A percentile compares a stretch with the other conserved stretches of the same genome.
These are phyloP conservation scores for Leptoxyphium fumago DNA, from an alignment of 2,329 filamentous ascomycete species.

Conservation along the genomic window DNA sequence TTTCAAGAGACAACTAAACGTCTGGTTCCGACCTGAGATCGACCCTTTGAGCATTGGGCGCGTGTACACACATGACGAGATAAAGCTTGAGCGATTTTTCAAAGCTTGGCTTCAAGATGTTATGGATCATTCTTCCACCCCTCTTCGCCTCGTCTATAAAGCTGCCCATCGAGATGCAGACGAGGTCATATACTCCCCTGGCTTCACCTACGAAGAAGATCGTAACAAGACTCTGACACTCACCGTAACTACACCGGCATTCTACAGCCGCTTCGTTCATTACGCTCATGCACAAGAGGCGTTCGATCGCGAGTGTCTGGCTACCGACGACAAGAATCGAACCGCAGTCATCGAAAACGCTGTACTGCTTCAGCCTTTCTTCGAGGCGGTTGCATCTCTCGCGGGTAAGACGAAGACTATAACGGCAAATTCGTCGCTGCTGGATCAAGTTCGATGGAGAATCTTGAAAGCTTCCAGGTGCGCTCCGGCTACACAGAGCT, in stretches of 20 bases:
- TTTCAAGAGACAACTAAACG: slow-evolving; percentile 41
- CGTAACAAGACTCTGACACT: slow-evolving; percentile 36
- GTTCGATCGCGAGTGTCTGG: slow-evolving; percentile 42
- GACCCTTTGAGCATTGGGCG: slow-evolving; percentile 41
- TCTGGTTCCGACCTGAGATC: slow-evolving; percentile 53
- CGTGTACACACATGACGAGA: slow-evolving; percentile 37
- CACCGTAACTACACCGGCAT: slow-evolving; percentile 46
- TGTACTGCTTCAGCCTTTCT: background rate
- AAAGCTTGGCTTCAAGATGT: slow-evolving; percentile 28
- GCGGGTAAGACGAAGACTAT: background rate
- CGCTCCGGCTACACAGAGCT: background rate
- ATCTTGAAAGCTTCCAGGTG: background rate
- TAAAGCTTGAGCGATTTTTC: slow-evolving; percentile 25
- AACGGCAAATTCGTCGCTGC: background rate
- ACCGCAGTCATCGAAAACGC: slow-evolving; percentile 22
- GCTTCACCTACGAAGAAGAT: slow-evolving; percentile 21
- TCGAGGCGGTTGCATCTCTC: background rate
- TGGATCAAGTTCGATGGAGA: background rate
- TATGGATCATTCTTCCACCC: slow-evolving; percentile 31
- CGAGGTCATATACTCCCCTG: slow-evolving; percentile 19
- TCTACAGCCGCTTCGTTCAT: slow-evolving; percentile 51
- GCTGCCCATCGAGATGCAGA: slow-evolving; percentile 26
- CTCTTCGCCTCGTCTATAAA: slow-evolving; percentile 39
- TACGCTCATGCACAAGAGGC: slow-evolving; percentile 49
- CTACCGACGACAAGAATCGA: slow-evolving; percentile 37